Conservation (phyloP, 805 yeast species). For the Wickerhamomyces chambardii region DNA sequence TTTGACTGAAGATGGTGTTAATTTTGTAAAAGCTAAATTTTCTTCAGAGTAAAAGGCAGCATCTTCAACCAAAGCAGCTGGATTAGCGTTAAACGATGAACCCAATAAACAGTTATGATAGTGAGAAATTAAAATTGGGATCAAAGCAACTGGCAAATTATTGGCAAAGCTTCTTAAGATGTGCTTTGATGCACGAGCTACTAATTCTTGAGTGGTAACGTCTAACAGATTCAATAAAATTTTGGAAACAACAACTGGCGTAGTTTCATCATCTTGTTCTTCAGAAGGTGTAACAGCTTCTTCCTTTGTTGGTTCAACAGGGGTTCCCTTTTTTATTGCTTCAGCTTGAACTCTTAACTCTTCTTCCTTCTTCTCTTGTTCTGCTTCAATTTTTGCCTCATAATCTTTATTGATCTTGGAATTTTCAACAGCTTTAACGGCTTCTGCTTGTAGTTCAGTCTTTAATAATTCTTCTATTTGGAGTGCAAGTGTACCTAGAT, state of each 20-base stretch:
- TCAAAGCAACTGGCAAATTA: conserved; percentile 40
- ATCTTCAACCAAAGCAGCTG: conserved; percentile 34
- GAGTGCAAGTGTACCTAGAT: conserved; percentile 58
- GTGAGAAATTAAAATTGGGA: conserved; percentile 56
- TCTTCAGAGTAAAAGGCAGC: conserved; percentile 30
- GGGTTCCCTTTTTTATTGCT: conserved; percentile 15
- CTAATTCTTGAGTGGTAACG: conserved; percentile 42
- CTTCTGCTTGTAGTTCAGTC: too few species aligned
- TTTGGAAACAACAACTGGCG: conserved; percentile 5
- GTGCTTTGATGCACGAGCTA: conserved; percentile 77
- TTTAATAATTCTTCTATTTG: conserved; percentile 19
- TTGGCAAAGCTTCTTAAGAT: conserved; percentile 42
- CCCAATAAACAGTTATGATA: conserved; percentile 69
- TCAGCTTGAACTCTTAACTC: conserved; percentile 14
- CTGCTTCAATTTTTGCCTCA: conserved; percentile 8
- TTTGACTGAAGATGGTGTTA: conserved; percentile 38
- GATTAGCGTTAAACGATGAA: conserved; percentile 28
- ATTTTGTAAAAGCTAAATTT: conserved; percentile 30
- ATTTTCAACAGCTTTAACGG: conserved; percentile 10
- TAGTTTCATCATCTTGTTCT: conserved; percentile 8
- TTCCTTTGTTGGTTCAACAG: conserved; percentile 15
- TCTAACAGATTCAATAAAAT: conserved; percentile 8
- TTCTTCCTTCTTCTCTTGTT: conserved; percentile 6
- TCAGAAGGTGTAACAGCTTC: conserved; percentile 11
- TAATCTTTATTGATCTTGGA: conserved; percentile 12